Conservation (phyloP, 2,329 filamentous ascomycete species). For the Microsporum ferrugineum region DNA sequence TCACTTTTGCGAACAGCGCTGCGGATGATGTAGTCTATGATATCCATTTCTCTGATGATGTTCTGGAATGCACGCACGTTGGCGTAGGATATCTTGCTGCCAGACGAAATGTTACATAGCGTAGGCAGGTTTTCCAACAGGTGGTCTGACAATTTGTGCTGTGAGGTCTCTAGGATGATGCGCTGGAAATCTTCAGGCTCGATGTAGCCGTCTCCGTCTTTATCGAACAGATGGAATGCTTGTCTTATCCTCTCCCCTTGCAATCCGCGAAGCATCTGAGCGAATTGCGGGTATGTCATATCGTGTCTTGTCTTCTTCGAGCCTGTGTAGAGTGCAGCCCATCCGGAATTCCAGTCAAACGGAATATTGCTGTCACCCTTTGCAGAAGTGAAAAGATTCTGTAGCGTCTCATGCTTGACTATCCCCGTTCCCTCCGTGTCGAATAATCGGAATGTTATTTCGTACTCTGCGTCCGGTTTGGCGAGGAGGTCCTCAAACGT, state of each 20-base stretch:
- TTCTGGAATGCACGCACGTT: slow-evolving; percentile 98
- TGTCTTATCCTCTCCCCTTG: slow-evolving; percentile 94
- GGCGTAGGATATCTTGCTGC: slow-evolving; percentile 92
- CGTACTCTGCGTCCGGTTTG: slow-evolving; percentile 96
- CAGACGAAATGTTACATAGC: slow-evolving; percentile 84
- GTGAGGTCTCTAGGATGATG: slow-evolving; percentile 86
- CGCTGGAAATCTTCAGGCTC: slow-evolving; percentile 91
- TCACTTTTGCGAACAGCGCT: slow-evolving; percentile 70
- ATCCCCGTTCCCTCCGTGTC: slow-evolving; percentile 71
- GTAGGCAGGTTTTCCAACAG: slow-evolving; percentile 81
- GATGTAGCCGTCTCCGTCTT: slow-evolving; percentile 86
- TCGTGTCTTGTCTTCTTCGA: slow-evolving; percentile 76
- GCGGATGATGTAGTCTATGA: slow-evolving; percentile 85
- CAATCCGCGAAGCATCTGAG: slow-evolving; percentile 91
- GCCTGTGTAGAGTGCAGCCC: slow-evolving; percentile 90
- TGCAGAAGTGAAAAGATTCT: slow-evolving; percentile 73
- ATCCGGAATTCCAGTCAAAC: slow-evolving; percentile 95
- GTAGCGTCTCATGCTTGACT: slow-evolving; percentile 84
- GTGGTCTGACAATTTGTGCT: slow-evolving; percentile 95
- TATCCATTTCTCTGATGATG: slow-evolving; percentile 93
- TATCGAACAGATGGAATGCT: slow-evolving; percentile 85
- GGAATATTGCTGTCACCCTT: slow-evolving; percentile 75
- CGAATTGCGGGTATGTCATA: slow-evolving; percentile 92
- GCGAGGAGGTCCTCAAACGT: slow-evolving; percentile 86
- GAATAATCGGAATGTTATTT: slow-evolving; percentile 95